A percentile compares a stretch with the other conserved stretches of the same genome.
Evolutionary conservation across 495 filamentous ascomycete species (phyloP).

Genomic region (Patellaria atrata): DNA sequence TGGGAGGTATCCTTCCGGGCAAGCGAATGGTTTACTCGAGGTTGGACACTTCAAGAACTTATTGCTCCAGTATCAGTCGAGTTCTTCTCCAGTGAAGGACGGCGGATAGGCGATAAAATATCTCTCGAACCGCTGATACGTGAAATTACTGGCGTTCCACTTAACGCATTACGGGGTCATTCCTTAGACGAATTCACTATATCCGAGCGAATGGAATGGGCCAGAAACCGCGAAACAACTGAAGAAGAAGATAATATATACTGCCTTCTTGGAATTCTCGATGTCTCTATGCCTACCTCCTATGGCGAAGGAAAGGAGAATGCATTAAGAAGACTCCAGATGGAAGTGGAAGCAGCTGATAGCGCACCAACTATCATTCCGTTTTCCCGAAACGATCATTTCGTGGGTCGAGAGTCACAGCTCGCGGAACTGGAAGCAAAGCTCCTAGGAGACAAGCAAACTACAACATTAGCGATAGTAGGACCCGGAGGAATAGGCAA

Average conservation of each 20-base stretch:
- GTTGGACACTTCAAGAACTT: slow-evolving; percentile 17
- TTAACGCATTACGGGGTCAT: slow-evolving; percentile 1
- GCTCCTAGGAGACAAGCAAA: slow-evolving; percentile 1
- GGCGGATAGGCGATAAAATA: slow-evolving; percentile 5
- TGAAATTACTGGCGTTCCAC: slow-evolving; percentile 6
- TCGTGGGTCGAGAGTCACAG: slow-evolving; percentile 4
- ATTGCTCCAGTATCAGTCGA: slow-evolving; percentile 9
- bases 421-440: slow-evolving; percentile 5
- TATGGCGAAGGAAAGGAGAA: slow-evolving; percentile 12
- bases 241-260: slow-evolving; percentile 13
- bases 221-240: slow-evolving; percentile 4
- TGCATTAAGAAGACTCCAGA: slow-evolving; percentile 5
- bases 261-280: slow-evolving; percentile 16
- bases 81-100: slow-evolving; percentile 10
- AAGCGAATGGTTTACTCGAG: slow-evolving; percentile 7
- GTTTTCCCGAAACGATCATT: slow-evolving; percentile 1
- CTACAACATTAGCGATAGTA: slow-evolving; percentile 1
- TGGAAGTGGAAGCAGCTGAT: slow-evolving; percentile 1
- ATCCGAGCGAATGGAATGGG: slow-evolving; percentile 10
- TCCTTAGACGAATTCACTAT: slow-evolving; percentile 7
- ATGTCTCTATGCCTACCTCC: slow-evolving; percentile 4
- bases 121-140: not conserved
- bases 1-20: slow-evolving; percentile 3
- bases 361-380: slow-evolving; percentile 5
- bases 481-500: slow-evolving; percentile 5